Percentiles rank a stretch among this genome's conserved stretches.
Evolutionary conservation across 140 eudicot species (phyloP).

Genomic region (Ambrosia hybrid): DNA sequence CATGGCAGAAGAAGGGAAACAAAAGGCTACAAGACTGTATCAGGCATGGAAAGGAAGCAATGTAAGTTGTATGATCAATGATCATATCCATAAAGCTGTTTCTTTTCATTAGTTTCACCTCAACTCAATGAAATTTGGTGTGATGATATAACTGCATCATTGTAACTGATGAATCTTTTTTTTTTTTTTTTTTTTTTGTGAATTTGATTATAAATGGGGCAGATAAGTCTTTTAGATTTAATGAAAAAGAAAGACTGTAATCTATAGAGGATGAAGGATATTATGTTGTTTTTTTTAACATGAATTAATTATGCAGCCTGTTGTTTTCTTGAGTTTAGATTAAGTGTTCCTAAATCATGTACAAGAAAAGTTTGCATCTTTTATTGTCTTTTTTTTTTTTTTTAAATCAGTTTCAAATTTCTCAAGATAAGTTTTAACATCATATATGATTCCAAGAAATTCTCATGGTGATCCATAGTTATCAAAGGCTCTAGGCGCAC

Average conservation of each 20-base stretch:
- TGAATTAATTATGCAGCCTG: no score
- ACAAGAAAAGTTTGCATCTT: no score
- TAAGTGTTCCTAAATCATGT: neutral
- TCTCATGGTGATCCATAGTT: no score
- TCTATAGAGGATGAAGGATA: no score
- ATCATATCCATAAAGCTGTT: neutral
- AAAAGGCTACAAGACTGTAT: conserved; percentile 54
- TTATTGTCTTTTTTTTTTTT: no score
- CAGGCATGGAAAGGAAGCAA: conserved; percentile 92
- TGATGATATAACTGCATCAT: no score
- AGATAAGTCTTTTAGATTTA: neutral
- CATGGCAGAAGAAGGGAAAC: conserved; percentile 43
- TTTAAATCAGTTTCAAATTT: neutral
- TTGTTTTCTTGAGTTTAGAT: conserved; percentile 23
- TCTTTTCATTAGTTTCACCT: neutral
- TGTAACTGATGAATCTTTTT: no score
- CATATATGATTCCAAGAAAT: neutral
- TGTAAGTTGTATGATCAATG: conserved; percentile 44
- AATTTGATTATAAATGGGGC: neutral
- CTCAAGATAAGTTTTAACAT: neutral
- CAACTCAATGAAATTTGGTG: no score
- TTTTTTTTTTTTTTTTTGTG: neutral
- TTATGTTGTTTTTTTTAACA: no score
- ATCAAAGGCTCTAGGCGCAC: no score
- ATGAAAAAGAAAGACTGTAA: neutral